Evolutionary conservation across 495 filamentous ascomycete genomes (phyloP), one percentile per base, ranked within the genome.

Genomic region (Cenococcum geophilum): DNA sequence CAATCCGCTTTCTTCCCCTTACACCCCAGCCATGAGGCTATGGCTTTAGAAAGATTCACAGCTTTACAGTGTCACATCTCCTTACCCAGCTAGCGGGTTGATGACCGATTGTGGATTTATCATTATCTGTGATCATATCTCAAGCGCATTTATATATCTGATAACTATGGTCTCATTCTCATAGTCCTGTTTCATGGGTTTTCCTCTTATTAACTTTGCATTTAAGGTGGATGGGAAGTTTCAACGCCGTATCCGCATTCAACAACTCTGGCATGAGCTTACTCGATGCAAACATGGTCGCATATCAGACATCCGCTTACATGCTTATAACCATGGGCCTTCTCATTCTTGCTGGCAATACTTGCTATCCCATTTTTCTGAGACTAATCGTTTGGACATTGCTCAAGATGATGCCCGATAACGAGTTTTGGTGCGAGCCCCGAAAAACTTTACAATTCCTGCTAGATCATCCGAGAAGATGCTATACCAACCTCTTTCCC

Each of bases 231-330:
- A 75, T 82, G 43, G 86, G 86, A 16, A 78, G 83, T 32, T 90
- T 89, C 74, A 84, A 86, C 65, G 80, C 81, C 42, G 77, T 83
- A 16, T 89, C 86, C 53, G 91, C 89, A 2, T 96, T 96, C 72
- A 91, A 88, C 65, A 96, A 95, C 69, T 86, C 81, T 21, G 91
- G 91, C 21, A 92, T 96, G 90, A 83, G 83, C 20, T 80, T 96
- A 35, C 72, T 96, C 45, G 90, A 95, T 72, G 77, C 80, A 20
- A 95, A 95, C 64, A 90, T 95, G 78, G 71, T 82, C 5, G 82
- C 84, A 0, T 89, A 87, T 67, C 81, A 86, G 68, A 76, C 74
- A 0, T 78, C 80, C 5, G 74, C 80, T 70, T 95, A 90, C 68
- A 81, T 89, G 8, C 77, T 96, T 11, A 72, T 95, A 20, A 87